A percentile compares a stretch with the other conserved stretches of the same genome.
Evolutionary conservation across 2,329 filamentous ascomycete species (phyloP).

Genomic region (Phialemoniopsis sp.): DNA sequence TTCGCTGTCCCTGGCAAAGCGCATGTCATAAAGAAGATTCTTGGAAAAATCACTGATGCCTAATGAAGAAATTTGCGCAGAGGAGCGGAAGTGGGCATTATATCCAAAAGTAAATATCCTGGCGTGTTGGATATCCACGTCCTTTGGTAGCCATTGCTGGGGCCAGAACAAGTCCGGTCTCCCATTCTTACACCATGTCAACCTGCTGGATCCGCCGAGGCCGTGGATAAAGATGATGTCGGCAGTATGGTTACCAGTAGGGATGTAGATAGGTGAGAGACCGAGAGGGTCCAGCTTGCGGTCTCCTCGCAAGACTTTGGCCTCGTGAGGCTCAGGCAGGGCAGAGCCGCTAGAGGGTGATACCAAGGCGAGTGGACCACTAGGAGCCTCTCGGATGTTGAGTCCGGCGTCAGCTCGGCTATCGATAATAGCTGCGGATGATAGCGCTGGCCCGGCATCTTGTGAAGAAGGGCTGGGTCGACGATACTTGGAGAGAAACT

Average conservation of each 20-base stretch:
- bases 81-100: conserved; percentile 16
- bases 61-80: conserved; percentile 6
- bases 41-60: conserved; percentile 14
- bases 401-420: too few relatives aligned
- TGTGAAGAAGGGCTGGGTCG: too few relatives aligned
- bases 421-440: too few relatives aligned
- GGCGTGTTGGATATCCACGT: conserved; percentile 16
- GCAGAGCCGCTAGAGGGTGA: too few relatives aligned
- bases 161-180: conserved; percentile 24
- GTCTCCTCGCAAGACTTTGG: too few relatives aligned
- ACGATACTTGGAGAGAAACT: too few relatives aligned
- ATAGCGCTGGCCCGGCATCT: too few relatives aligned
- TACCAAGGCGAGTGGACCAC: too few relatives aligned
- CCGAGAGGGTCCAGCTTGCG: conserved; percentile 40
- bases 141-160: conserved; percentile 18
- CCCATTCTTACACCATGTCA: conserved; percentile 22
- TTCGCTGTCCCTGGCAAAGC: conserved; percentile 8
- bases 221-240: conserved; percentile 29
- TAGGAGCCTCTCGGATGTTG: too few relatives aligned
- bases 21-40: conserved; percentile 15
- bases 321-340: too few relatives aligned
- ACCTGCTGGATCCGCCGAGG: conserved; percentile 21
- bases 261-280: not conserved
- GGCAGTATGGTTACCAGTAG: not conserved
- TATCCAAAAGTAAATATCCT: conserved; percentile 27